Conservation (phyloP, 768 basidiomycete species). For the Russula vinacea region DNA sequence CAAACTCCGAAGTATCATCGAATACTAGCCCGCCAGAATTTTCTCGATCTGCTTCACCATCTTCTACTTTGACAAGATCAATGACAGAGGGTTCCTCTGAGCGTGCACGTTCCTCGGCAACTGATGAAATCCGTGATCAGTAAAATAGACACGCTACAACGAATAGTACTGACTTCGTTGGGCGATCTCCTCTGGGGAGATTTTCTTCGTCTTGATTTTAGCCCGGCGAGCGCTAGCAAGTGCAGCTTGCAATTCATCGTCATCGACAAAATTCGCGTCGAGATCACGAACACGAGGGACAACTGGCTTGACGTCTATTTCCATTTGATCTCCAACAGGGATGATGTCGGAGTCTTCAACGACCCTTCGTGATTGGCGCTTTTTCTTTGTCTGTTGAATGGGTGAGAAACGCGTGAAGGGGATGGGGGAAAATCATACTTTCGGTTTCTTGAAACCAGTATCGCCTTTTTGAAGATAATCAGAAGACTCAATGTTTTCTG, state of each 20-base stretch:
- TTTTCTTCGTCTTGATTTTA: conserved; percentile 72
- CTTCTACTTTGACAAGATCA: conserved; percentile 48
- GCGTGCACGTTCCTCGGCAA: conserved; percentile 57
- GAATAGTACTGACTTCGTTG: conserved; percentile 55
- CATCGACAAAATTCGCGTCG: conserved; percentile 91
- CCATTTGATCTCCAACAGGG: conserved; percentile 59
- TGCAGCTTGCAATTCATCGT: conserved; percentile 95
- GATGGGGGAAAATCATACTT: conserved; percentile 45
- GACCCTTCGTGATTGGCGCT: conserved; percentile 67
- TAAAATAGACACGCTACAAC: neutral
- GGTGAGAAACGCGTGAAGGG: neutral
- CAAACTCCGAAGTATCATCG: conserved; percentile 96
- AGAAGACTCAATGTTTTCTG: conserved; percentile 80
- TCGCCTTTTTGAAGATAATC: conserved; percentile 94
- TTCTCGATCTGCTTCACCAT: conserved; percentile 47
- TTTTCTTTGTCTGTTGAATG: conserved; percentile 79
- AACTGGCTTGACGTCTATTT: conserved; percentile 73
- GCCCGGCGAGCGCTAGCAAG: conserved; percentile 82
- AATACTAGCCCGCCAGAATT: conserved; percentile 68
- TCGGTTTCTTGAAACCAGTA: conserved; percentile 91
- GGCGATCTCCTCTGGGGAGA: conserved; percentile 80
- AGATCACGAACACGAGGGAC: conserved; percentile 67
- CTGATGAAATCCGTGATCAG: conserved; percentile 40
- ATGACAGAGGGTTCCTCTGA: conserved; percentile 46
- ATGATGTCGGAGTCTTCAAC: conserved; percentile 51